phyloP scores from a whole-genome alignment of 140 eudicot species.

The Flaveria floridana region DNA sequence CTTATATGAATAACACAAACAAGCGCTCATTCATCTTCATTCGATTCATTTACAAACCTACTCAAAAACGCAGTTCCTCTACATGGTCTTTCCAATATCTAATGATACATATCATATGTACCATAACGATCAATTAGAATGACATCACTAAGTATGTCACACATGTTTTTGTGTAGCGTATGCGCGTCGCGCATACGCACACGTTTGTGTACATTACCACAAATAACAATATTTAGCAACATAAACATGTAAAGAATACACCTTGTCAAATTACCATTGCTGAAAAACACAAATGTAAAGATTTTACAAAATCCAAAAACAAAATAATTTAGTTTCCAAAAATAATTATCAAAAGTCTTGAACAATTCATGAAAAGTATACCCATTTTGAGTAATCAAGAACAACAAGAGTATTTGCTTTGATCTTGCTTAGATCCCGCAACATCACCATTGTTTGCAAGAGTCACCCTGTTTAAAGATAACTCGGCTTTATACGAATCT shows the following conservation, averaged over 20 bases:
- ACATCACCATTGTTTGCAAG: slow-evolving; percentile 41
- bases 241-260: slow-evolving; percentile 19
- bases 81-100: too few species aligned
- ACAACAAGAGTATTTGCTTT: slow-evolving; percentile 46
- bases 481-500: slow-evolving; percentile 57
- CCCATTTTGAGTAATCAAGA: slow-evolving; percentile 28
- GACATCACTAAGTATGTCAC: background rate
- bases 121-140: background rate
- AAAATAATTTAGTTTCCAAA: slow-evolving; percentile 31
- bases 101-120: background rate
- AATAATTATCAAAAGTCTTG: background rate
- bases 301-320: slow-evolving; percentile 30
- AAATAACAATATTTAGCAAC: background rate
- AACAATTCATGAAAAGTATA: slow-evolving; percentile 7
- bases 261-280: slow-evolving; percentile 17
- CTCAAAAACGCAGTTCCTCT: background rate
- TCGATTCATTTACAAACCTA: background rate
- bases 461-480: slow-evolving; percentile 55
- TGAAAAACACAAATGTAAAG: slow-evolving; percentile 18
- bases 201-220: background rate
- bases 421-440: slow-evolving; percentile 41
- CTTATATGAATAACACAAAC: background rate
- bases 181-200: background rate
- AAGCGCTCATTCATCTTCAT: background rate
- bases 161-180: background rate